Percentiles rank a stretch among this genome's conserved stretches.
These are phyloP conservation scores for Fusarium concolor DNA, from an alignment of 2,329 filamentous ascomycete genomes.

Conservation along the genomic window DNA sequence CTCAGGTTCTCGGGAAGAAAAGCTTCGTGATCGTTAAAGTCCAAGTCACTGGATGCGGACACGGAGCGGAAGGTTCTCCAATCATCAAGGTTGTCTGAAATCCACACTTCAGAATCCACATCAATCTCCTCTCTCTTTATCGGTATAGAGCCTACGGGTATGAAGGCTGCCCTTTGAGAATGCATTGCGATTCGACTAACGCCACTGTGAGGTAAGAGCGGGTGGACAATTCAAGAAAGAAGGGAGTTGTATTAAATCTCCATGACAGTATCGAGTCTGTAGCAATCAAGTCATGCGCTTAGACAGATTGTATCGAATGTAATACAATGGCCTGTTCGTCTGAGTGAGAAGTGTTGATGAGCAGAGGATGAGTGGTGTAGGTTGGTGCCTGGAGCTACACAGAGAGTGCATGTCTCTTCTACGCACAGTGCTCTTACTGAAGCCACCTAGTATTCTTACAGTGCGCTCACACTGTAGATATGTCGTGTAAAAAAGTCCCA, in stretches of 20 bases:
- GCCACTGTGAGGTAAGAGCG: not conserved
- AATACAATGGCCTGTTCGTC: not conserved
- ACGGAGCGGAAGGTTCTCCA: constrained; percentile 49
- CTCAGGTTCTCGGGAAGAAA: constrained; percentile 43
- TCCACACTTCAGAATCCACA: constrained; percentile 29
- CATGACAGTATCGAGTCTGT: not conserved
- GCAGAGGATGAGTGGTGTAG: not conserved
- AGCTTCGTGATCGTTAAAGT: not conserved
- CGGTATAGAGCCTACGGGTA: constrained; percentile 56
- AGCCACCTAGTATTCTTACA: not conserved
- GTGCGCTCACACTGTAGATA: not conserved
- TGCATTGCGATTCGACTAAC: constrained; percentile 27
- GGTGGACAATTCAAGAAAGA: not conserved
- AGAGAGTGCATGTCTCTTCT: not conserved
- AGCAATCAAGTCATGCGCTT: not conserved
- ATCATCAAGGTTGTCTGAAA: constrained; percentile 6
- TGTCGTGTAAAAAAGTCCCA: not conserved
- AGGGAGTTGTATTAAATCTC: not conserved
- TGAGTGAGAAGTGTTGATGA: not conserved
- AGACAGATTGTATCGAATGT: not conserved
- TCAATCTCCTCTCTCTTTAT: constrained; percentile 42
- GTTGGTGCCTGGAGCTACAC: constrained; percentile 1
- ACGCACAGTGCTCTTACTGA: not conserved
- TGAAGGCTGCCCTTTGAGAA: constrained; percentile 46
- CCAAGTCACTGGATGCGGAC: constrained; percentile 18